phyloP scores from a whole-genome alignment of 2,329 filamentous ascomycete species.

The Monilinia vaccinii-corymbosi region DNA sequence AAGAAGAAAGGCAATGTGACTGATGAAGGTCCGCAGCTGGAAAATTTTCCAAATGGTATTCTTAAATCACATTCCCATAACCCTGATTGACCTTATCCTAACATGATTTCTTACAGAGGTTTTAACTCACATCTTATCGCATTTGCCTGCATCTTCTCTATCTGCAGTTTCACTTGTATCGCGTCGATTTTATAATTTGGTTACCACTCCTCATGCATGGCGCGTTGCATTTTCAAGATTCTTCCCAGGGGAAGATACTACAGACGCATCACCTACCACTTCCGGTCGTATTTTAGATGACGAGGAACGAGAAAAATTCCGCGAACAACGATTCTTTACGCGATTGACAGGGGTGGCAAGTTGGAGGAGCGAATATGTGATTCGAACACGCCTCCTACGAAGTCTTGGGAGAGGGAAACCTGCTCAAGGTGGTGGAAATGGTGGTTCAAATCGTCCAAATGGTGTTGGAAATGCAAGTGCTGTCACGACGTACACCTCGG shows the following conservation, averaged over 20 bases:
- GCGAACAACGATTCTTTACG: conserved; percentile 70
- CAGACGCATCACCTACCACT: conserved; percentile 27
- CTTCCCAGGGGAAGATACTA: conserved; percentile 67
- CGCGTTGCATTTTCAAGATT: conserved; percentile 83
- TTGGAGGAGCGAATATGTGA: conserved; percentile 92
- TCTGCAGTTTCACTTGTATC: conserved; percentile 78
- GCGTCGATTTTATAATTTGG: conserved; percentile 73
- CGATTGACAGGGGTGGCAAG: conserved; percentile 77
- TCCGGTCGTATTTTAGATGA: conserved; percentile 29
- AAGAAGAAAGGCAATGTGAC: conserved; percentile 33
- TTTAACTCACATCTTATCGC: conserved; percentile 81
- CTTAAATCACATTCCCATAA: neutral
- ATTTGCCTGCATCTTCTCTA: conserved; percentile 78
- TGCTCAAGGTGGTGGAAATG: conserved; percentile 44
- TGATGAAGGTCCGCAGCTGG: conserved; percentile 24
- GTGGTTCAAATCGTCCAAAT: conserved; percentile 40
- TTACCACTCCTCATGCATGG: conserved; percentile 91
- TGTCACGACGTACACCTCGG: conserved; percentile 77
- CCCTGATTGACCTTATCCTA: neutral
- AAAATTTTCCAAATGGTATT: conserved; percentile 73
- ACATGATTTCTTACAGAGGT: conserved; percentile 57
- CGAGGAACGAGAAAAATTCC: conserved; percentile 45
- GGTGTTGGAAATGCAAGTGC: conserved; percentile 54
- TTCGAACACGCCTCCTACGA: conserved; percentile 74
- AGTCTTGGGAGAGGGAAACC: conserved; percentile 79